phyloP scores from a whole-genome alignment of 2,329 filamentous ascomycete species.

The Penicillium sp. region DNA sequence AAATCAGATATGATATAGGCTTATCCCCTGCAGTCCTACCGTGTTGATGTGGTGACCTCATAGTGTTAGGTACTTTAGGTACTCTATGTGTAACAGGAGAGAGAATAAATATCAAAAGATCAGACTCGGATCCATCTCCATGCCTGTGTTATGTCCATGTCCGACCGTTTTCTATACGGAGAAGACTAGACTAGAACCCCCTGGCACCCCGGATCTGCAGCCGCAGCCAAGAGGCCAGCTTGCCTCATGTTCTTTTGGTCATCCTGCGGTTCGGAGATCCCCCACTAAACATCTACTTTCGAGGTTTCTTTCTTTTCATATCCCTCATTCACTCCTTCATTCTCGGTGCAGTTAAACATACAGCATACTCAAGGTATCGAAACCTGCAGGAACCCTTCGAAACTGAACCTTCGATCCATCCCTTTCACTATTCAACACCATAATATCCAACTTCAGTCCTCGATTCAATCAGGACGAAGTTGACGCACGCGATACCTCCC shows the following conservation, averaged over 20 bases:
- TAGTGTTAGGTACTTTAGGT: not conserved
- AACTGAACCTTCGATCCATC: not conserved
- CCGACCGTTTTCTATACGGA: not conserved
- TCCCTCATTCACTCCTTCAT: constrained; percentile 13
- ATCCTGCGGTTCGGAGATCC: constrained; percentile 1
- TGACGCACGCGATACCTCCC: not conserved
- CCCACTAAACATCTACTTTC: constrained; percentile 1
- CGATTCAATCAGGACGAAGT: not conserved
- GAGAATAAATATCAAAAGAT: not conserved
- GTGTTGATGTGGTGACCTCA: constrained; percentile 2
- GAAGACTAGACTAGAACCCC: not conserved
- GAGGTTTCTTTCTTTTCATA: constrained; percentile 3
- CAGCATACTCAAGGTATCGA: not conserved
- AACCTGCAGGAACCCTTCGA: not conserved
- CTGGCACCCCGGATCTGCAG: constrained; percentile 4
- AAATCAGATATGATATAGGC: not conserved
- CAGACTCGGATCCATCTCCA: not conserved
- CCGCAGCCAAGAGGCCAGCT: constrained; percentile 10
- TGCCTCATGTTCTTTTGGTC: constrained; percentile 9
- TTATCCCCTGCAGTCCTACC: not conserved
- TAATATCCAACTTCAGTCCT: constrained; percentile 1
- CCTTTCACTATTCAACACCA: not conserved
- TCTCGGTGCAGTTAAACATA: not conserved
- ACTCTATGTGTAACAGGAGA: not conserved
- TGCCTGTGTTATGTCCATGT: not conserved